Percentiles rank a stretch among this genome's conserved stretches.
Conservation (phyloP, 2,329 filamentous ascomycete species). For the Pseudonectria buxi region DNA sequence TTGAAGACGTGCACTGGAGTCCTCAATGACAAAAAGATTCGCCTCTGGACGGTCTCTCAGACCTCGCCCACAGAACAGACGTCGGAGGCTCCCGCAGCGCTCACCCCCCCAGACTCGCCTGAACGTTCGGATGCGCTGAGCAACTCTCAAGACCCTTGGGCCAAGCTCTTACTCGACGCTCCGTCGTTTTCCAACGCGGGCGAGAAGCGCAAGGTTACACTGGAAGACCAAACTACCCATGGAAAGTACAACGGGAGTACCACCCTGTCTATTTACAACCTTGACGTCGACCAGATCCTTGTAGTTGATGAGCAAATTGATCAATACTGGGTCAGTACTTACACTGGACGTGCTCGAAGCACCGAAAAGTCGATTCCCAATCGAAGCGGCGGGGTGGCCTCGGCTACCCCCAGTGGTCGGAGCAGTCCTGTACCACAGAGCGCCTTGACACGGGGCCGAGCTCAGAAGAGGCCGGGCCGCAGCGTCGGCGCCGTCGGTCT, state of each 20-base stretch:
- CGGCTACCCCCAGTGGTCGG: constrained; percentile 47
- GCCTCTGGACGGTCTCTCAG: constrained; percentile 61
- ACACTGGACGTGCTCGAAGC: constrained; percentile 26
- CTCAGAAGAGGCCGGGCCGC: constrained; percentile 62
- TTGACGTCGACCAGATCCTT: constrained; percentile 67
- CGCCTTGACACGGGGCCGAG: constrained; percentile 63
- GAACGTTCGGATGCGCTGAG: constrained; percentile 18
- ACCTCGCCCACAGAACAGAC: constrained; percentile 30
- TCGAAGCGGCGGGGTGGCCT: constrained; percentile 16
- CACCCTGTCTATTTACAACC: constrained; percentile 57
- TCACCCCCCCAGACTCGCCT: constrained; percentile 37
- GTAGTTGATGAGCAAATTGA: constrained; percentile 76
- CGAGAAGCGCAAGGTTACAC: constrained; percentile 13
- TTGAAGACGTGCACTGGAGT: constrained; percentile 65
- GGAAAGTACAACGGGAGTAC: constrained; percentile 70
- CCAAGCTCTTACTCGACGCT: constrained; percentile 38
- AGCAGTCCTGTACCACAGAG: constrained; percentile 59
- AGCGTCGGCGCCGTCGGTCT: constrained; percentile 74
- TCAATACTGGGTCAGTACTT: constrained; percentile 51
- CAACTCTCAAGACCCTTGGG: constrained; percentile 30
- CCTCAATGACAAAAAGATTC: constrained; percentile 64
- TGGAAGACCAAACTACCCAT: constrained; percentile 62
- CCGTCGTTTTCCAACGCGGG: constrained; percentile 44
- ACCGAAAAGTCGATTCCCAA: constrained; percentile 33
- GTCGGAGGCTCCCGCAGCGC: constrained; percentile 27